Evolutionary conservation across 2,329 filamentous ascomycete species (phyloP).

Genomic region (Thermochaetoides dissita): DNA sequence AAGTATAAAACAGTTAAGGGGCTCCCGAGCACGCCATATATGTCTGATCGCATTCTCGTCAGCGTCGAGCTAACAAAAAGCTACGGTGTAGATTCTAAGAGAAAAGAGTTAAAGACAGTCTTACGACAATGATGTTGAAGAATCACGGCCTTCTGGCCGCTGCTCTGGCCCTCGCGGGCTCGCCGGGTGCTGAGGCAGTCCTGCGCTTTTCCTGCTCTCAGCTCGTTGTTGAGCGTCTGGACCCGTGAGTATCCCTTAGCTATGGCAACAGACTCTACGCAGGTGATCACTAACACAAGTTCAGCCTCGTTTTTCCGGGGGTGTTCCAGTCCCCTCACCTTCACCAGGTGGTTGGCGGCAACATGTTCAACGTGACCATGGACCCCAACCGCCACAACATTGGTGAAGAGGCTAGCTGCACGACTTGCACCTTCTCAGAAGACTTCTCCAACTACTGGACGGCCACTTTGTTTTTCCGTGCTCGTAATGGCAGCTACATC

Average conservation of each 20-base stretch:
- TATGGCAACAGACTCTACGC: neutral
- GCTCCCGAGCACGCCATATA: no score
- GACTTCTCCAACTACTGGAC: conserved; percentile 13
- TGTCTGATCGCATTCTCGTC: no score
- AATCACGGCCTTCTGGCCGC: conserved; percentile 5
- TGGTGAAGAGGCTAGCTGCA: conserved; percentile 9
- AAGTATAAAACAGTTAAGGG: no score
- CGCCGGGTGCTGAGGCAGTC: conserved; percentile 7
- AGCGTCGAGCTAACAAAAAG: no score
- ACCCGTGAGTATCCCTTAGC: conserved; percentile 5
- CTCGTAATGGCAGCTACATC: conserved; percentile 10
- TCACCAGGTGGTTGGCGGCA: conserved; percentile 10
- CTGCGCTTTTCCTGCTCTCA: conserved; percentile 12
- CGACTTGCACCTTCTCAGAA: conserved; percentile 10
- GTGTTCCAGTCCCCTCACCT: conserved; percentile 8
- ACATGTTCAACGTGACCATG: conserved; percentile 12
- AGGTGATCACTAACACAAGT: no score
- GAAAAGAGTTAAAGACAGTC: no score
- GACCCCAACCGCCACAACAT: conserved; percentile 9
- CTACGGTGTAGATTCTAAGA: no score
- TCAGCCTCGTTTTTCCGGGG: conserved; percentile 11
- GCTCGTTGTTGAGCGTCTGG: conserved; percentile 11
- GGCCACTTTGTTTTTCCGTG: conserved; percentile 10
- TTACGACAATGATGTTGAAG: conserved; percentile 5
- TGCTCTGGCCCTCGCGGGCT: conserved; percentile 5